Percentiles rank a stretch among this genome's conserved stretches.
Conservation (phyloP, 2,329 filamentous ascomycete genomes). For the Hymenotorrendiella dingleyae region DNA sequence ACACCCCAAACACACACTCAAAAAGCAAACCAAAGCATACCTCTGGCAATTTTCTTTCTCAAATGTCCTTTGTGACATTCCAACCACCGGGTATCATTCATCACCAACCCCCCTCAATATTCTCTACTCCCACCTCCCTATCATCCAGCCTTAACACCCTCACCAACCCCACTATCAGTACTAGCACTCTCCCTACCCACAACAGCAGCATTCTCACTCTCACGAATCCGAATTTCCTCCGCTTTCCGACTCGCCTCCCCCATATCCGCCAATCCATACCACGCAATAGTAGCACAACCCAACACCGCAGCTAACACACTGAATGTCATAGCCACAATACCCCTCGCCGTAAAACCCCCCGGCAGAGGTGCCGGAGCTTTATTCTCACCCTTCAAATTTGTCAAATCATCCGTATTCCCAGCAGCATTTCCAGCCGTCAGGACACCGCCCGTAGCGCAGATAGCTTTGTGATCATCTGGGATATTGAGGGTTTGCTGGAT, state of each 20-base stretch:
- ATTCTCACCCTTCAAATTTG: conserved; percentile 53
- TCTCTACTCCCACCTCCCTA: no score
- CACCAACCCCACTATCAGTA: background rate
- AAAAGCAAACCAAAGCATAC: no score
- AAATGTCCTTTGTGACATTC: no score
- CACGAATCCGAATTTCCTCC: conserved; percentile 20
- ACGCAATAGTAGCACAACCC: conserved; percentile 25
- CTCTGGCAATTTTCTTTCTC: no score
- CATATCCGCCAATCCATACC: conserved; percentile 30
- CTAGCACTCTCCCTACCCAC: background rate
- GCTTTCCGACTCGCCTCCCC: conserved; percentile 21
- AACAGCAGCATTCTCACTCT: background rate
- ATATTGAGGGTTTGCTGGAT: conserved; percentile 42
- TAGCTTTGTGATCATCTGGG: conserved; percentile 51
- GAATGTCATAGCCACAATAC: conserved; percentile 29
- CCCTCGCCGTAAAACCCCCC: conserved; percentile 26
- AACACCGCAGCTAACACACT: conserved; percentile 26
- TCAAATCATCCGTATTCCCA: conserved; percentile 56
- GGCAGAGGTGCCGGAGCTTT: conserved; percentile 22
- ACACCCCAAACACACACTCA: no score
- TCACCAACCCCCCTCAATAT: no score
- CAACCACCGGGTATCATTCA: no score
- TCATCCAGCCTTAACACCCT: no score
- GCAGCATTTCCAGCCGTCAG: conserved; percentile 66
- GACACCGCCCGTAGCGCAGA: conserved; percentile 47